These are phyloP conservation scores for Ogataea ganodermae DNA, from an alignment of 805 yeast species.

Conservation along the genomic window DNA sequence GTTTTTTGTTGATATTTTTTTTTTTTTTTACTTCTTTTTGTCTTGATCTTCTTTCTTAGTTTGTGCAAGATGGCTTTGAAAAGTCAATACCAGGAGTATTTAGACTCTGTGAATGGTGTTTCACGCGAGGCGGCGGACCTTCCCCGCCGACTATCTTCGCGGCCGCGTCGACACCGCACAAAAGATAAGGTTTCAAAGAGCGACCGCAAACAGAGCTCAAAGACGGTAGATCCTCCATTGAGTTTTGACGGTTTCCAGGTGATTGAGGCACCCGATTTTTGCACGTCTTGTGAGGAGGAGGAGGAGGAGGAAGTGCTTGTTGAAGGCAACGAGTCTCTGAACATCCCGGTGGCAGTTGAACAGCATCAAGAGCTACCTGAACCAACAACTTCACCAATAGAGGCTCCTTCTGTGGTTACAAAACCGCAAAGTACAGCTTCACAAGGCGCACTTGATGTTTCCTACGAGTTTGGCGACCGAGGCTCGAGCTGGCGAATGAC, in stretches of 20 bases:
- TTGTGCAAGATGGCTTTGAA: neutral
- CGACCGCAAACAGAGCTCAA: neutral
- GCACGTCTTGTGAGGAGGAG: constrained; percentile 24
- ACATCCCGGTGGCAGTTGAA: too few species aligned
- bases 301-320: neutral
- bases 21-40: neutral
- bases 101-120: neutral
- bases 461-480: constrained; percentile 40
- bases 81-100: constrained; percentile 4
- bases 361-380: neutral
- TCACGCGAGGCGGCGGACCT: neutral
- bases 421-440: too few species aligned
- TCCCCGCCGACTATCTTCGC: too few species aligned
- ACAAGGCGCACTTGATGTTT: too few species aligned
- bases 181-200: neutral
- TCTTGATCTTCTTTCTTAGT: neutral
- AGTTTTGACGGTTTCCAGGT: constrained; percentile 22
- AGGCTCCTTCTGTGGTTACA: too few species aligned
- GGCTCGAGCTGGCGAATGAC: constrained; percentile 43
- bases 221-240: neutral
- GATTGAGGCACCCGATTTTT: constrained; percentile 30
- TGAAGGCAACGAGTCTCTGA: neutral
- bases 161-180: neutral
- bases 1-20: neutral
- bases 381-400: neutral